phyloP scores from a whole-genome alignment of 345 rosid species.

The Melastoma malabathricum region DNA sequence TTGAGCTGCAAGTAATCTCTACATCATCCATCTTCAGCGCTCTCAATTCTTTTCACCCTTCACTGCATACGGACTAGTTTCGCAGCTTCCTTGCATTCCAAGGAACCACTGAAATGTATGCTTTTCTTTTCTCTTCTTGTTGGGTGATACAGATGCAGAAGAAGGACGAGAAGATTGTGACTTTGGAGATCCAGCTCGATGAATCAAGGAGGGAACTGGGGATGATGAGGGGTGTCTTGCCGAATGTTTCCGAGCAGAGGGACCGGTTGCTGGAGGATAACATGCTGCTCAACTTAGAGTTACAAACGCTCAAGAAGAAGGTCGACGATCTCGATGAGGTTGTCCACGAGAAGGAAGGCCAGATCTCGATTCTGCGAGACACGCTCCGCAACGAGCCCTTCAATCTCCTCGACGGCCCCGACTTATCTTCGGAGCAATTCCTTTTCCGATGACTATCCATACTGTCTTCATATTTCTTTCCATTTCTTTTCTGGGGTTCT shows the following conservation, averaged over 20 bases:
- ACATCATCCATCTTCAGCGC: background rate
- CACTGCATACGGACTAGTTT: no score
- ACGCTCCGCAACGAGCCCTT: conserved; percentile 37
- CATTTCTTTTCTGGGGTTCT: no score
- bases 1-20: conserved; percentile 63
- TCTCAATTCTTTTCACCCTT: no score
- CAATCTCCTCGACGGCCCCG: conserved; percentile 47
- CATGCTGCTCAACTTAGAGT: conserved; percentile 74
- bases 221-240: conserved; percentile 33
- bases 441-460: conserved; percentile 15
- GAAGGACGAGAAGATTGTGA: conserved; percentile 52
- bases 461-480: no score
- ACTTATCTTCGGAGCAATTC: conserved; percentile 22
- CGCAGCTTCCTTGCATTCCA: no score
- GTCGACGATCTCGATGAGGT: conserved; percentile 70
- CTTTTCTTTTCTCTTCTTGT: background rate
- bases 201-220: conserved; percentile 48
- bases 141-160: conserved; percentile 39
- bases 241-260: conserved; percentile 67
- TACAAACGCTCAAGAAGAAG: conserved; percentile 44
- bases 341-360: conserved; percentile 75
- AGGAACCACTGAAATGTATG: background rate
- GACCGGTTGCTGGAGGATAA: conserved; percentile 77
- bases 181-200: conserved; percentile 44
- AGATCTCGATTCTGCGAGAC: conserved; percentile 81